Evolutionary conservation across 441 rosid genomes (phyloP).

Genomic region (Heliophila coronopifolia): DNA sequence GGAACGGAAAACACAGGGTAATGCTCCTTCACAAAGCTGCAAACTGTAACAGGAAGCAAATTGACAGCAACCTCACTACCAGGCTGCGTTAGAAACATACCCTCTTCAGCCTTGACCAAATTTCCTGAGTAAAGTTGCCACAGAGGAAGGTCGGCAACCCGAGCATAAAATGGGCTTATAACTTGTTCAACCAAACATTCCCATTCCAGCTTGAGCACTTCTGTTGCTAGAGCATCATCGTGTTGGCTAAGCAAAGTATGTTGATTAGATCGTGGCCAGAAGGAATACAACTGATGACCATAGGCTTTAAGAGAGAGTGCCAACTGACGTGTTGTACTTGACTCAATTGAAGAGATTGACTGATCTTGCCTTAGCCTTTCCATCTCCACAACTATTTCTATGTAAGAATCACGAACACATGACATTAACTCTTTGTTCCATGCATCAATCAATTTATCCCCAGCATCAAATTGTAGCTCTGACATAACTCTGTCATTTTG

Average conservation of each 20-base stretch:
- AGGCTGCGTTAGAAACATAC: conserved; percentile 97
- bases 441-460: conserved; percentile 81
- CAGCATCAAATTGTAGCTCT: conserved; percentile 52
- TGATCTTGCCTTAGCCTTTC: conserved; percentile 75
- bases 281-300: conserved; percentile 73
- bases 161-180: conserved; percentile 80
- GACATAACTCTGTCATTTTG: conserved; percentile 40
- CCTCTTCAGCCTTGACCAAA: conserved; percentile 89
- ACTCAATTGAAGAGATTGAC: conserved; percentile 55
- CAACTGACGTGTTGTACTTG: conserved; percentile 43
- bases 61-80: conserved; percentile 71
- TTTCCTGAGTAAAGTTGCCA: conserved; percentile 97
- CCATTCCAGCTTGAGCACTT: conserved; percentile 61
- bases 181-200: conserved; percentile 77
- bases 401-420: conserved; percentile 84
- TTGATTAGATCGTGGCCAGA: conserved; percentile 83
- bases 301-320: conserved; percentile 60
- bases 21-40: conserved; percentile 94
- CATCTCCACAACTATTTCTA: conserved; percentile 88
- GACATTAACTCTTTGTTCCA: conserved; percentile 96
- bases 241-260: conserved; percentile 31
- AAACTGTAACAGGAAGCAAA: conserved; percentile 90
- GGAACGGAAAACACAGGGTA: conserved; percentile 95
- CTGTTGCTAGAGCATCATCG: conserved; percentile 32
- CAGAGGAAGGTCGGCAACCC: conserved; percentile 83